phyloP scores from a whole-genome alignment of 257 asterid species.

The Orobanche coerulescens region DNA sequence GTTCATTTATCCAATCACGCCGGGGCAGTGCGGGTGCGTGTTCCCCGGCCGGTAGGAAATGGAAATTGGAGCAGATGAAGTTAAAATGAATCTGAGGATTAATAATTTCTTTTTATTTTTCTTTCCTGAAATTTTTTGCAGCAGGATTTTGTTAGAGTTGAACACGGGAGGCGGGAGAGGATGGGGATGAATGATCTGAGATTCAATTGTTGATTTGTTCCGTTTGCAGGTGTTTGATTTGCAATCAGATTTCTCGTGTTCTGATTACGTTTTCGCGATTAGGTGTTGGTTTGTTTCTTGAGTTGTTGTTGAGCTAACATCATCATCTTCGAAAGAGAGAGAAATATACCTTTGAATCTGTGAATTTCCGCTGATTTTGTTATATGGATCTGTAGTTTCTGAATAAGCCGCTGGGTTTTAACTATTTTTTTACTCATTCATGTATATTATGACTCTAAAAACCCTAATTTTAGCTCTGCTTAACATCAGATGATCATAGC shows the following conservation, averaged over 20 bases:
- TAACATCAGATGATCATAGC: slow-evolving; percentile 31
- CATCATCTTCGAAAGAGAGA: background rate
- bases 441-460: background rate
- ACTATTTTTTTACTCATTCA: background rate
- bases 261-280: background rate
- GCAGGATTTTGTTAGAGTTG: slow-evolving; percentile 16
- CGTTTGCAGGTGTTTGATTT: slow-evolving; percentile 22
- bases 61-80: slow-evolving; percentile 17
- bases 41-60: slow-evolving; percentile 9
- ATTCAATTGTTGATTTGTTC: slow-evolving; percentile 1
- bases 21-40: slow-evolving; percentile 17
- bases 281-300: background rate
- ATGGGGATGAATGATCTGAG: slow-evolving; percentile 15
- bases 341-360: background rate
- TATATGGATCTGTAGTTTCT: slow-evolving; percentile 19
- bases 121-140: background rate
- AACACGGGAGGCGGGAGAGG: slow-evolving; percentile 9
- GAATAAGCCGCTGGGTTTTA: slow-evolving; percentile 14
- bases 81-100: slow-evolving; percentile 4
- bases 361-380: slow-evolving; percentile 15
- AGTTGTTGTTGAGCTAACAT: background rate
- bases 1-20: slow-evolving; percentile 15
- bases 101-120: background rate
- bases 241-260: background rate
- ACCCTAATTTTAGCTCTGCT: slow-evolving; percentile 47